phyloP scores from a whole-genome alignment of 331 rosid species.

The Saraca asoca region DNA sequence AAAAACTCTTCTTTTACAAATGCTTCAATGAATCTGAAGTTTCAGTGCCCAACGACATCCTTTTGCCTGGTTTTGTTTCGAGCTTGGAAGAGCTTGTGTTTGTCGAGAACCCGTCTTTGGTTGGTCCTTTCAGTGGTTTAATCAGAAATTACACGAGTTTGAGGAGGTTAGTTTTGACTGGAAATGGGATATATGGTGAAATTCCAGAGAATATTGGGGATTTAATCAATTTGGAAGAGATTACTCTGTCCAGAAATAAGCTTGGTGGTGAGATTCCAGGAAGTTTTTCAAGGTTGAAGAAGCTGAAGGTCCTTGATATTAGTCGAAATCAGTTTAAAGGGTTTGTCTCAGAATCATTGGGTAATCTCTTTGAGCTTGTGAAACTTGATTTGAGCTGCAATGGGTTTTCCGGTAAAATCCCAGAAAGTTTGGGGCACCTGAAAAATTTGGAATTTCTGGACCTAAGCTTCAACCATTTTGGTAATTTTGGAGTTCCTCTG shows the following conservation, averaged over 20 bases:
- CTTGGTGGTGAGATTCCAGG: slow-evolving; percentile 51
- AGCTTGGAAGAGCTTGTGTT: slow-evolving; percentile 66
- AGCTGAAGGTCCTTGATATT: slow-evolving; percentile 65
- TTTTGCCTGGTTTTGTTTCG: slow-evolving; percentile 23
- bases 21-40: slow-evolving; percentile 61
- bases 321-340: slow-evolving; percentile 52
- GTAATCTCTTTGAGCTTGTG: slow-evolving; percentile 50
- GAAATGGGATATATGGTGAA: slow-evolving; percentile 58
- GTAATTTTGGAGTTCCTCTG: slow-evolving; percentile 62
- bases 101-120: slow-evolving; percentile 62
- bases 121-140: slow-evolving; percentile 34
- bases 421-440: slow-evolving; percentile 46
- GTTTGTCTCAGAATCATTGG: slow-evolving; percentile 44
- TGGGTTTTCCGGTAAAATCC: slow-evolving; percentile 54
- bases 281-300: slow-evolving; percentile 41
- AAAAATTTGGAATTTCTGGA: slow-evolving; percentile 59
- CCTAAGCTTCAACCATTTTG: slow-evolving; percentile 65
- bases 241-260: slow-evolving; percentile 61
- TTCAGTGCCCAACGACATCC: slow-evolving; percentile 28
- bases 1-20: slow-evolving; percentile 75
- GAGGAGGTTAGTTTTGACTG: slow-evolving; percentile 52
- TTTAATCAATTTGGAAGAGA: slow-evolving; percentile 51
- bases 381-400: slow-evolving; percentile 73
- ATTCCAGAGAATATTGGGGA: slow-evolving; percentile 36
- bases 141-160: slow-evolving; percentile 51